Evolutionary conservation across 2,329 filamentous ascomycete species (phyloP).

Genomic region (Sordariomycetes sp.): DNA sequence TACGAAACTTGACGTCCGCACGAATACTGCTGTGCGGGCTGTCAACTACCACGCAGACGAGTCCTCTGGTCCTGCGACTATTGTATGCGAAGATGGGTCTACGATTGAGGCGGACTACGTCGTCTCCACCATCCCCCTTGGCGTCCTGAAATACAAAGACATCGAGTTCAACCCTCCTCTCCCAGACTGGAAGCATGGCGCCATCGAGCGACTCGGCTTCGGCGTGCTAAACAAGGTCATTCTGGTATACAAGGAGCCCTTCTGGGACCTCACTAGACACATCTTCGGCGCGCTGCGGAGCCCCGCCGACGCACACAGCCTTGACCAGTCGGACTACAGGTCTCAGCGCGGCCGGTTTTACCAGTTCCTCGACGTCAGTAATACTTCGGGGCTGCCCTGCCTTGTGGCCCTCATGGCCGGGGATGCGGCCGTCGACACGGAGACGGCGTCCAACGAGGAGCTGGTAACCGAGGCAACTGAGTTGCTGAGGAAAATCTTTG

Average conservation of each 20-base stretch:
- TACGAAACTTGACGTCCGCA: constrained; percentile 61
- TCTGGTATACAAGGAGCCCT: constrained; percentile 74
- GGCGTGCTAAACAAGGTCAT: constrained; percentile 93
- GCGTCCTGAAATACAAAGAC: constrained; percentile 73
- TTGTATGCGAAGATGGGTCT: constrained; percentile 69
- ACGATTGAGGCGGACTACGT: constrained; percentile 74
- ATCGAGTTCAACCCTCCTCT: constrained; percentile 82
- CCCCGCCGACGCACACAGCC: constrained; percentile 53
- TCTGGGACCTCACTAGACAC: constrained; percentile 82
- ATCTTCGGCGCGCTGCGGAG: constrained; percentile 88
- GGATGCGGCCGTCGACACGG: constrained; percentile 81
- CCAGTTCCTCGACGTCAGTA: constrained; percentile 92
- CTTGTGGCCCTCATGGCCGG: constrained; percentile 92
- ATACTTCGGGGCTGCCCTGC: constrained; percentile 77
- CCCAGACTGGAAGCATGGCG: constrained; percentile 73
- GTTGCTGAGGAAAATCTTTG: constrained; percentile 67
- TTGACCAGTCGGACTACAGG: constrained; percentile 68
- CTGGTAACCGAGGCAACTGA: constrained; percentile 71
- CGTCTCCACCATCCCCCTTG: constrained; percentile 81
- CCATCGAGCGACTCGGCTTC: constrained; percentile 76
- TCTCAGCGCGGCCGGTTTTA: constrained; percentile 82
- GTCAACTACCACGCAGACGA: constrained; percentile 49
- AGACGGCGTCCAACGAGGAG: constrained; percentile 59
- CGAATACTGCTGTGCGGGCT: constrained; percentile 57
- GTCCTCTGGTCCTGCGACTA: constrained; percentile 33